Conservation (phyloP, 2,329 filamentous ascomycete species). For the Tolypocladium sp. region DNA sequence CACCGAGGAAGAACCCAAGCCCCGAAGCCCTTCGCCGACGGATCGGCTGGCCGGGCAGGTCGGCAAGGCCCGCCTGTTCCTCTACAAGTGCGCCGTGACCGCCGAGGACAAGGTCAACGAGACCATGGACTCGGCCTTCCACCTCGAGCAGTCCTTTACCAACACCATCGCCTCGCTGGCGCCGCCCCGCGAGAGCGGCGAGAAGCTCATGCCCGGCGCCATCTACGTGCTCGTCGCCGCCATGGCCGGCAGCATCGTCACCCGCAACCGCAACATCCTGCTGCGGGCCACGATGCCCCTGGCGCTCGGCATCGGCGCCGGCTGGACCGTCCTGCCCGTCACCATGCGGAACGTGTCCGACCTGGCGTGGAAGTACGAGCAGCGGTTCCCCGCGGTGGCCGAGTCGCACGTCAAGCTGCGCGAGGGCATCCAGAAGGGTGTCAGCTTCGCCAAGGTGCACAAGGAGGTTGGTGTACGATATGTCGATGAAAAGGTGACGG, state of each 20-base stretch:
- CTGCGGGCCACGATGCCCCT: slow-evolving; percentile 70
- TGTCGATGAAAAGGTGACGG: slow-evolving; percentile 72
- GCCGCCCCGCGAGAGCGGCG: slow-evolving; percentile 74
- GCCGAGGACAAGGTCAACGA: slow-evolving; percentile 79
- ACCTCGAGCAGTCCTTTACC: slow-evolving; percentile 84
- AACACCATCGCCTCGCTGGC: slow-evolving; percentile 81
- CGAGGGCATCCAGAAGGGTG: slow-evolving; percentile 58
- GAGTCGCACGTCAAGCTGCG: slow-evolving; percentile 69
- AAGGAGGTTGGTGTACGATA: slow-evolving; percentile 59
- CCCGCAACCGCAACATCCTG: slow-evolving; percentile 78
- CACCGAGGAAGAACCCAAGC: slow-evolving; percentile 23
- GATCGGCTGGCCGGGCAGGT: slow-evolving; percentile 82
- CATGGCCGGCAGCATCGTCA: slow-evolving; percentile 90
- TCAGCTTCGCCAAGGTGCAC: slow-evolving; percentile 67
- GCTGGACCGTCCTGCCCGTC: slow-evolving; percentile 75
- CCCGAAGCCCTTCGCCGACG: slow-evolving; percentile 64
- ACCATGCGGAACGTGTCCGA: slow-evolving; percentile 86
- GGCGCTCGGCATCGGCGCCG: slow-evolving; percentile 71
- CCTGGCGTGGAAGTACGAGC: slow-evolving; percentile 86
- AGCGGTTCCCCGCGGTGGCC: slow-evolving; percentile 73
- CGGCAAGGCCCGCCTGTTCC: slow-evolving; percentile 66
- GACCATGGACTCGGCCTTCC: slow-evolving; percentile 70
- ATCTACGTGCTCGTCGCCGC: slow-evolving; percentile 89
- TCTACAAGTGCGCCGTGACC: slow-evolving; percentile 65
- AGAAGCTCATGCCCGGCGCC: slow-evolving; percentile 79